Conservation (phyloP, 495 filamentous ascomycete species). For the Thermothielavioides terrestris region DNA sequence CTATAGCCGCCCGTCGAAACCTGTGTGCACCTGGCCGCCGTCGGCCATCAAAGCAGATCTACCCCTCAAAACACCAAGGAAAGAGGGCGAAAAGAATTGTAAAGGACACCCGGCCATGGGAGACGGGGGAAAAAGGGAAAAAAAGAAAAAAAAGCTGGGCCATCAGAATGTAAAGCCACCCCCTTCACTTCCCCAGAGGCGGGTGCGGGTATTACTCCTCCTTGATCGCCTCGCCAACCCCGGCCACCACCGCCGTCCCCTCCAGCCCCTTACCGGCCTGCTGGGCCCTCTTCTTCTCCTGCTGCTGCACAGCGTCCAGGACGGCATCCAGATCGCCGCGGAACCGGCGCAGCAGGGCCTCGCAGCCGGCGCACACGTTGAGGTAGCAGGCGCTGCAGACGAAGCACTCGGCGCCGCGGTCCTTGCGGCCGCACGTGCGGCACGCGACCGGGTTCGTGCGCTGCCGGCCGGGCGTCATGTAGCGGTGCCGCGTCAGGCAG, state of each 20-base stretch:
- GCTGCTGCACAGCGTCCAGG: conserved; percentile 10
- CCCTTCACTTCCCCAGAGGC: no score
- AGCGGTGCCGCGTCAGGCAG: conserved; percentile 22
- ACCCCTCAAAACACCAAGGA: neutral
- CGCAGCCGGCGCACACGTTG: conserved; percentile 19
- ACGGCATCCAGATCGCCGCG: conserved; percentile 17
- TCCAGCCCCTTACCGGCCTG: no score
- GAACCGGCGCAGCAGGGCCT: conserved; percentile 2
- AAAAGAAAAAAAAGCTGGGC: no score
- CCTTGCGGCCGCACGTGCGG: conserved; percentile 22
- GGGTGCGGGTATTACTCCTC: no score
- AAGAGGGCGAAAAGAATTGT: neutral
- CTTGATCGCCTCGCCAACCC: neutral
- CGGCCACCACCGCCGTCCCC: neutral
- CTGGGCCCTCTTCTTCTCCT: neutral
- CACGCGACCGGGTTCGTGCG: conserved; percentile 22
- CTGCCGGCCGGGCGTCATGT: conserved; percentile 24
- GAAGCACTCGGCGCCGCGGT: conserved; percentile 17
- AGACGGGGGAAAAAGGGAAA: no score
- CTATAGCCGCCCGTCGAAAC: neutral
- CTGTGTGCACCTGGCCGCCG: neutral
- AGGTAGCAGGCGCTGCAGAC: conserved; percentile 26
- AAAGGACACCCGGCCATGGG: neutral
- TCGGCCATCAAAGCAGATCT: neutral
- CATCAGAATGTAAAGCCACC: no score